These are phyloP conservation scores for Articulospora tetracladia DNA, from an alignment of 495 filamentous ascomycete genomes.

Conservation along the genomic window DNA sequence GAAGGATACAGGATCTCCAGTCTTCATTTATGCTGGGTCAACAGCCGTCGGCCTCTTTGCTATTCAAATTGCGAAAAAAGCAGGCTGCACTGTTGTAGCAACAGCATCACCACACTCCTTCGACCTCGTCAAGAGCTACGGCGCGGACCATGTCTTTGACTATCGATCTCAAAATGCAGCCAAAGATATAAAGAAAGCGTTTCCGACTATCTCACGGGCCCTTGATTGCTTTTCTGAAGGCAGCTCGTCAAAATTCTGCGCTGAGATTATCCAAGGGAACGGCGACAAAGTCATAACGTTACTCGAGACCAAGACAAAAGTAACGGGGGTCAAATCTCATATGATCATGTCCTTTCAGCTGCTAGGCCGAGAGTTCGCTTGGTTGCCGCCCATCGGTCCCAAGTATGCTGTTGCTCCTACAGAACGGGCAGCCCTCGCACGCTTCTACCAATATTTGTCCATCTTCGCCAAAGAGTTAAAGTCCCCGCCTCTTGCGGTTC, in stretches of 20 bases:
- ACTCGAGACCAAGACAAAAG: too few species aligned
- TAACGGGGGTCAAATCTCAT: too few species aligned
- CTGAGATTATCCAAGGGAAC: not conserved
- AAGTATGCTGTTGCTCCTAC: too few species aligned
- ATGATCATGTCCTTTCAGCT: too few species aligned
- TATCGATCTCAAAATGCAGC: slow-evolving; percentile 34
- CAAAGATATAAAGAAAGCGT: slow-evolving; percentile 4
- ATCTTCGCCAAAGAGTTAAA: too few species aligned
- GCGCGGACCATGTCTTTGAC: slow-evolving; percentile 53
- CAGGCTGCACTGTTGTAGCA: slow-evolving; percentile 55
- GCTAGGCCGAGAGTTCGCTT: too few species aligned
- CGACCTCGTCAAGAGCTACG: slow-evolving; percentile 44
- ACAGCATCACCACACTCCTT: slow-evolving; percentile 52
- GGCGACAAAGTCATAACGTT: too few species aligned
- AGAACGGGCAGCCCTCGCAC: slow-evolving; percentile 4
- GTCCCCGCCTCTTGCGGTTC: too few species aligned
- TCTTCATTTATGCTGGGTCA: slow-evolving; percentile 61
- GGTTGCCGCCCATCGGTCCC: too few species aligned
- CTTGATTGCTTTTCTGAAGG: slow-evolving; percentile 3
- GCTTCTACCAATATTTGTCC: too few species aligned
- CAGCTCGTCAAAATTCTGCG: slow-evolving; percentile 2
- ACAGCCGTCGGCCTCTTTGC: slow-evolving; percentile 54
- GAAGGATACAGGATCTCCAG: not conserved
- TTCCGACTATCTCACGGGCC: not conserved
- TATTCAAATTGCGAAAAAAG: slow-evolving; percentile 55